Conservation (phyloP, 1,139 yeast genomes). For the Yarrowia galli region DNA sequence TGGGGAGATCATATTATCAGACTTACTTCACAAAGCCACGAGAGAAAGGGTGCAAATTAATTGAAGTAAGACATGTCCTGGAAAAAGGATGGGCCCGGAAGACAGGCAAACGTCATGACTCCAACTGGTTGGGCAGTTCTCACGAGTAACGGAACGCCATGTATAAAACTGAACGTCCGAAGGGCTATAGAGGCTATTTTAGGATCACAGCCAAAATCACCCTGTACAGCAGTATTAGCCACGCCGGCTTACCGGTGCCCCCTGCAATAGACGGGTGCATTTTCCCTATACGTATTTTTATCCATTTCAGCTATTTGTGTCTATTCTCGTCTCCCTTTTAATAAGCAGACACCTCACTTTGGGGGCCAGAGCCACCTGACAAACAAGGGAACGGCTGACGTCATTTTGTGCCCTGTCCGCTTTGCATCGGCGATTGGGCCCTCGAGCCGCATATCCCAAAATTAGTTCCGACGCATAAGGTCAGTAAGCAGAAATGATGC, state of each 20-base stretch:
- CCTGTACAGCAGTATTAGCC: too few species aligned
- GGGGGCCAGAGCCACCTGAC: neutral
- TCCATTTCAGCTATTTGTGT: neutral
- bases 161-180: too few species aligned
- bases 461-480: conserved; percentile 11
- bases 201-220: neutral
- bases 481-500: conserved; percentile 8
- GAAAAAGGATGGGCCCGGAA: neutral
- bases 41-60: neutral
- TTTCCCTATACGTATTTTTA: neutral
- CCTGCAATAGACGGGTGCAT: conserved; percentile 7
- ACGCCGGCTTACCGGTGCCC: neutral
- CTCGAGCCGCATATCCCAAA: conserved; percentile 24
- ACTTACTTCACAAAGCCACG: neutral
- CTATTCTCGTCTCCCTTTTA: neutral
- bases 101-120: neutral
- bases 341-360: neutral
- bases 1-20: too few species aligned
- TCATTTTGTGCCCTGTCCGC: conserved; percentile 3
- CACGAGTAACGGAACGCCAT: too few species aligned
- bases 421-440: conserved; percentile 26
- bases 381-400: conserved; percentile 13
- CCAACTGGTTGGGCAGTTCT: too few species aligned
- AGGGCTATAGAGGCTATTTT: conserved; percentile 12
- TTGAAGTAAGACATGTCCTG: neutral